These are phyloP conservation scores for Aspergillus coremiiformis DNA, from an alignment of 495 filamentous ascomycete species.

Conservation along the genomic window DNA sequence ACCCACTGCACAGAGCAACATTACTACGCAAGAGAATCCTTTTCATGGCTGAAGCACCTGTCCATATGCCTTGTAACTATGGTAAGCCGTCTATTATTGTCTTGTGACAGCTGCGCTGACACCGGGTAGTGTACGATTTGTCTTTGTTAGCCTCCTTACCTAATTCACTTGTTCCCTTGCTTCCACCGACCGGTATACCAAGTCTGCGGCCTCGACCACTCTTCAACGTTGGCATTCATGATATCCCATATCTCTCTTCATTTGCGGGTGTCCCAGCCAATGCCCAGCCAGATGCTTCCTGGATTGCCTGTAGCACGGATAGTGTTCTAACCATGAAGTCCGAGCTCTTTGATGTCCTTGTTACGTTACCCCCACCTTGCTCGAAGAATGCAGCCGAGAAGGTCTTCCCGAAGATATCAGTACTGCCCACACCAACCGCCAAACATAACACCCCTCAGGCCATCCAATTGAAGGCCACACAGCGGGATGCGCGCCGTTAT, in stretches of 20 bases:
- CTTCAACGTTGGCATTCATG: constrained; percentile 86
- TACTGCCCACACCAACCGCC: constrained; percentile 21
- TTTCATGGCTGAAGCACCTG: constrained; percentile 74
- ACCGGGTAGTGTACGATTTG: constrained; percentile 73
- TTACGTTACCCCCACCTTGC: constrained; percentile 65
- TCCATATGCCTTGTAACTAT: constrained; percentile 79
- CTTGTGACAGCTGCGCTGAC: neutral
- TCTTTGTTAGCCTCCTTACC: constrained; percentile 78
- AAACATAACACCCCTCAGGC: constrained; percentile 24
- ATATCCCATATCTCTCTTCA: constrained; percentile 68
- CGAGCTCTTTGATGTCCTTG: constrained; percentile 77
- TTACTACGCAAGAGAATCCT: constrained; percentile 82
- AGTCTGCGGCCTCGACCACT: constrained; percentile 69
- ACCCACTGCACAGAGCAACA: constrained; percentile 84
- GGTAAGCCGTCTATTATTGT: constrained; percentile 43
- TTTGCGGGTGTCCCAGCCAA: constrained; percentile 20
- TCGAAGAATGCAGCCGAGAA: constrained; percentile 49
- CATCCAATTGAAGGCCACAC: constrained; percentile 66
- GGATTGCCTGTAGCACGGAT: constrained; percentile 94
- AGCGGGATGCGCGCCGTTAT: constrained; percentile 81
- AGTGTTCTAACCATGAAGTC: constrained; percentile 79
- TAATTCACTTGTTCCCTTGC: constrained; percentile 57
- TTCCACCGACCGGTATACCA: constrained; percentile 32
- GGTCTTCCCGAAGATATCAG: constrained; percentile 63
- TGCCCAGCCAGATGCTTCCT: constrained; percentile 55